Base-by-base conservation (phyloP, 306 rosid genomes). In the Dalbergia cultrata region DNA sequence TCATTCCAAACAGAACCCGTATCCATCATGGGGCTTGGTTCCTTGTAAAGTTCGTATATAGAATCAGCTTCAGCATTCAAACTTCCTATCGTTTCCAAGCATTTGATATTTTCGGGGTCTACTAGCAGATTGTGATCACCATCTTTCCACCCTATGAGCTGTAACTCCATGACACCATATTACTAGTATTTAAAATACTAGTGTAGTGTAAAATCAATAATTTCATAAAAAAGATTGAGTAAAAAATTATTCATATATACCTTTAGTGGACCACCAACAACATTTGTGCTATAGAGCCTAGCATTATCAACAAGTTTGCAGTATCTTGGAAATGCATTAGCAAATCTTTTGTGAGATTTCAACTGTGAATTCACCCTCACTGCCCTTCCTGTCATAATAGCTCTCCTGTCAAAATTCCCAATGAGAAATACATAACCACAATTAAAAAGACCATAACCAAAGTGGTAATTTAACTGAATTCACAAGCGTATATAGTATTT, bases 291-390 rank as follows among this genome's bases (percentile, higher is more conserved):
- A 63, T 67, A 96, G 63, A 96, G 88, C 73, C 90, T 93, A 65
- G 97, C 97, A 72, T 86, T 87, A 68, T 96, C 99, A 72, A 96
- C 98, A 57, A 96, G 91, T 43, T 85, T 63, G 80, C 98, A 92
- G 60, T 96, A 96, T 71, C 66, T 85, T 71, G 76, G 81, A 83
- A 93, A 93, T 14, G 92, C 90, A 63, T 82, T 86, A 1, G 97
- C 99, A 92, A 96, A 96, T 81, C 97, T 93, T 83, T 89, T 92
- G 89, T 96, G 99, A 75, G 99, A 96, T 76, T 84, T 82, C 86
- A 96, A 63, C 70, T 96, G 98, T 17, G 97, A 92, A 75, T 87
- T 92, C 35, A 93, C 97, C 80, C 99, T 90, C 75, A 95, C 99
- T 66, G 98, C 98, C 66, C 99, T 90, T 12, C 92, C 82, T 52